These are phyloP conservation scores for Cyberlindnera euphorbiiphila DNA, from an alignment of 805 yeast species.

Conservation along the genomic window DNA sequence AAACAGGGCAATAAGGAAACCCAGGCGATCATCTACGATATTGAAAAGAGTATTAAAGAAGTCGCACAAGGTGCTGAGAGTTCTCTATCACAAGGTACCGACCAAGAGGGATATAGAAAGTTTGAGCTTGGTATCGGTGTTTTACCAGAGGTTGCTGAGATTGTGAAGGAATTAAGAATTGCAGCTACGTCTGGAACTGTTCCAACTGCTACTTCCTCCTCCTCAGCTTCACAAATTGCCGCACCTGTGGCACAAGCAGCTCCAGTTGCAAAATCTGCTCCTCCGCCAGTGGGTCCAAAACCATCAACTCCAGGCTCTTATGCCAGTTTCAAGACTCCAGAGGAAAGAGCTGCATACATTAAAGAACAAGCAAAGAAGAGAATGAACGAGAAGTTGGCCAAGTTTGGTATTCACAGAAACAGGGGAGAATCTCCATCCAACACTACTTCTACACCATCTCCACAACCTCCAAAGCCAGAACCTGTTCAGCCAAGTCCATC, in stretches of 20 bases:
- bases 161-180: slow-evolving; percentile 51
- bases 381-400: slow-evolving; percentile 83
- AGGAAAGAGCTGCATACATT: slow-evolving; percentile 72
- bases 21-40: slow-evolving; percentile 60
- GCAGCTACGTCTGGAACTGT: slow-evolving; percentile 1
- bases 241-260: neutral
- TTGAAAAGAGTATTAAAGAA: slow-evolving; percentile 65
- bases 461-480: slow-evolving; percentile 2
- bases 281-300: slow-evolving; percentile 20
- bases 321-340: slow-evolving; percentile 42
- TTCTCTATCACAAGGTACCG: slow-evolving; percentile 28
- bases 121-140: slow-evolving; percentile 85
- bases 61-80: slow-evolving; percentile 42
- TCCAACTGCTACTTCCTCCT: slow-evolving; percentile 1
- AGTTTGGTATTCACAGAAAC: slow-evolving; percentile 54
- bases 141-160: slow-evolving; percentile 57
- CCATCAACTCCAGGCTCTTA: slow-evolving; percentile 26
- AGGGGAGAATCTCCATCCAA: slow-evolving; percentile 11
- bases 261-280: slow-evolving; percentile 16
- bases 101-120: slow-evolving; percentile 53
- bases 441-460: slow-evolving; percentile 22
- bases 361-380: slow-evolving; percentile 78
- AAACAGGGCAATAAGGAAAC: slow-evolving; percentile 52
- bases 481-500: slow-evolving; percentile 4
- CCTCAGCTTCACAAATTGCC: slow-evolving; percentile 15